Evolutionary conservation across 2,329 filamentous ascomycete genomes (phyloP).

Genomic region (Hypoxylon sp.): DNA sequence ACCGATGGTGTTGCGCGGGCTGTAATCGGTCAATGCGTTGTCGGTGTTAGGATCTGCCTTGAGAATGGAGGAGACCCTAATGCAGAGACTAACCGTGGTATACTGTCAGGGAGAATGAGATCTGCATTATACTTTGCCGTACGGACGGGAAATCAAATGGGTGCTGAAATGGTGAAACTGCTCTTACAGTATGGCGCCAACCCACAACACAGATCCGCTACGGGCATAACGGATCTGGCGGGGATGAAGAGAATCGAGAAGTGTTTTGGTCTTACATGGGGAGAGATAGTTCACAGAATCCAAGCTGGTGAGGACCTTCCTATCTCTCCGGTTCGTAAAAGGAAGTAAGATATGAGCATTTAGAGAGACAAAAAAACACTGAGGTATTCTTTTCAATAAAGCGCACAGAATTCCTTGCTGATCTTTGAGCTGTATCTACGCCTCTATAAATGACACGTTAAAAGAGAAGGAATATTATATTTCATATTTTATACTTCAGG

Average conservation of each 20-base stretch:
- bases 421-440: not conserved
- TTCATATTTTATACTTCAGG: no score
- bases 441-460: no score
- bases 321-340: not conserved
- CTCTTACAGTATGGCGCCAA: conserved; percentile 26
- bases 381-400: not conserved
- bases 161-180: conserved; percentile 15
- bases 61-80: no score
- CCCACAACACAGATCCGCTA: not conserved
- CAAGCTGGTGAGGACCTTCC: conserved; percentile 28
- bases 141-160: not conserved
- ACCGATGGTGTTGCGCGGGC: not conserved
- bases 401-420: not conserved
- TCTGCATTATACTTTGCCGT: conserved; percentile 3
- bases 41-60: conserved; percentile 19
- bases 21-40: rapidly evolving
- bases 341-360: not conserved
- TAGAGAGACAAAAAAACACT: no score
- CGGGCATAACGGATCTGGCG: not conserved
- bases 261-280: conserved; percentile 20
- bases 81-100: no score
- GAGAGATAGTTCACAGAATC: conserved; percentile 24
- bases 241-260: conserved; percentile 12
- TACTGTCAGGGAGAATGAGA: conserved; percentile 37
- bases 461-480: no score